These are phyloP conservation scores for Trichophyton rubrum DNA, from an alignment of 2,329 filamentous ascomycete species.

Conservation along the genomic window DNA sequence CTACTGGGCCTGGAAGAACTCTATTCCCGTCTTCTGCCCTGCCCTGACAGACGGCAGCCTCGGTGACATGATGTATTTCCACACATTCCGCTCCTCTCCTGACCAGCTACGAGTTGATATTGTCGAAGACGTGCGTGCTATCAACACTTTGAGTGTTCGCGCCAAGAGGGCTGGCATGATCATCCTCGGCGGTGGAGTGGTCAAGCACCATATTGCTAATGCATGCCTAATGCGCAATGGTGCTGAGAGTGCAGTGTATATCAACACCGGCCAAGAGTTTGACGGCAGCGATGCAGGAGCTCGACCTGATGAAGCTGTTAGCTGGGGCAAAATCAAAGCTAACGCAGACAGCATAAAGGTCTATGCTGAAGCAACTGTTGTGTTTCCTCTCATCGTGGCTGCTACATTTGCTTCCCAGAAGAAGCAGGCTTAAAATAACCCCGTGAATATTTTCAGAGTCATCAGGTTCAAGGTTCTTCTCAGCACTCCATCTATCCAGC, in stretches of 20 bases:
- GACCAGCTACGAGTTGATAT: constrained; percentile 75
- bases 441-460: too few species aligned
- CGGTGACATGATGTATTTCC: constrained; percentile 97
- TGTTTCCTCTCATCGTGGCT: constrained; percentile 55
- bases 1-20: constrained; percentile 95
- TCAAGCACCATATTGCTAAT: constrained; percentile 98
- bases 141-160: constrained; percentile 82
- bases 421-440: neutral
- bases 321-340: constrained; percentile 95
- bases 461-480: too few species aligned
- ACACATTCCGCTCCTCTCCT: constrained; percentile 84
- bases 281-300: constrained; percentile 95
- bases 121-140: constrained; percentile 79
- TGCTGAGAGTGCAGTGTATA: constrained; percentile 90
- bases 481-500: too few species aligned
- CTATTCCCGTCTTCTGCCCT: constrained; percentile 94
- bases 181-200: constrained; percentile 81
- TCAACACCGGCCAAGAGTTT: constrained; percentile 96
- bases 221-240: constrained; percentile 96
- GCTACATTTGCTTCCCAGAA: constrained; percentile 47
- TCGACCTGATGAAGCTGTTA: constrained; percentile 88
- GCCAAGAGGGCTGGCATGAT: constrained; percentile 90
- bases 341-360: constrained; percentile 85
- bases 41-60: constrained; percentile 89
- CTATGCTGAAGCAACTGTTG: constrained; percentile 55